Conservation (phyloP, 2,329 filamentous ascomycete genomes). For the Penicillium decumbens region DNA sequence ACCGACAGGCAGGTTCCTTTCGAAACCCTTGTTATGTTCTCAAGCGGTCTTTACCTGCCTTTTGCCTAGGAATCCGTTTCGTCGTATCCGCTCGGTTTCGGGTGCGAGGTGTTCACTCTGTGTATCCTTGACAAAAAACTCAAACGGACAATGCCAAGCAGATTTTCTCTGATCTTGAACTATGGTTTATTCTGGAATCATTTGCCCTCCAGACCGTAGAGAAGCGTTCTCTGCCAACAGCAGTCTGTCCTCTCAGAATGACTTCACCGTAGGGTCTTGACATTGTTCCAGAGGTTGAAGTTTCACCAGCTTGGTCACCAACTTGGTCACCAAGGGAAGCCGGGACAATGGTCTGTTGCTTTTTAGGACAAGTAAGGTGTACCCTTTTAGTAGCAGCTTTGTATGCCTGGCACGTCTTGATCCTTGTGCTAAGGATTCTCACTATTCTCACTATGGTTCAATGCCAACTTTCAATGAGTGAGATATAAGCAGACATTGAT, state of each 20-base stretch:
- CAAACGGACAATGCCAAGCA: conserved; percentile 17
- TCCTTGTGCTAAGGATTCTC: no score
- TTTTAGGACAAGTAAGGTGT: no score
- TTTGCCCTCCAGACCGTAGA: background rate
- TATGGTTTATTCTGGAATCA: background rate
- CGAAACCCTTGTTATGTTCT: conserved; percentile 18
- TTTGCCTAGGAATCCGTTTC: conserved; percentile 3
- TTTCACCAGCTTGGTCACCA: no score
- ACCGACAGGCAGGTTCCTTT: conserved; percentile 31
- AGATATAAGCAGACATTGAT: background rate
- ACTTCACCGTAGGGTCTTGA: no score
- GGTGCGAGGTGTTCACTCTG: conserved; percentile 9
- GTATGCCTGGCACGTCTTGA: no score
- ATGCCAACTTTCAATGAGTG: background rate
- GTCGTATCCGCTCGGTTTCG: conserved; percentile 5
- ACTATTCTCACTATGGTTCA: no score
- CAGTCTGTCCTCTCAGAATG: no score
- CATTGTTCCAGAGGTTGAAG: no score
- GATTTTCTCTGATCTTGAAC: conserved; percentile 1
- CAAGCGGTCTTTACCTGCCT: conserved; percentile 21
- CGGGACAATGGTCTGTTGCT: no score
- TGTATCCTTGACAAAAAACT: conserved; percentile 17
- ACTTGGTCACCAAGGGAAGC: no score
- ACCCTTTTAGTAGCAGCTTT: no score
- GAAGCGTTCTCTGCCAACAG: background rate